phyloP scores from a whole-genome alignment of 2,329 filamentous ascomycete genomes.

The Sclerotinia nivalis region DNA sequence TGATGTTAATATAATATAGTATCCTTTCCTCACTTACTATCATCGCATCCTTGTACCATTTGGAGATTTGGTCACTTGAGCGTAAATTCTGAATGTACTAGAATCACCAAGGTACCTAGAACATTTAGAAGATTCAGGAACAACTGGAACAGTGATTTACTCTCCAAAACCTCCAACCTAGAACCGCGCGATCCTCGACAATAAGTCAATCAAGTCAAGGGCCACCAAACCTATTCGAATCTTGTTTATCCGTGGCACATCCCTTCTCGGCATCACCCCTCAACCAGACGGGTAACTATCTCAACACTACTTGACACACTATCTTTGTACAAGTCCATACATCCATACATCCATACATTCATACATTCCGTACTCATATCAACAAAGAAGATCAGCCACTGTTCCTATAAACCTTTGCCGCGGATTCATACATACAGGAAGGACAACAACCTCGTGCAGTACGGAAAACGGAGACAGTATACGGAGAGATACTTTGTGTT shows the following conservation, averaged over 20 bases:
- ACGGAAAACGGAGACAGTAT: neutral
- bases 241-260: neutral
- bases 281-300: neutral
- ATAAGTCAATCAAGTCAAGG: neutral
- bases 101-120: neutral
- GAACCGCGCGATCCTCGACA: neutral
- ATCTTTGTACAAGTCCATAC: neutral
- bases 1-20: neutral
- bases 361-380: neutral
- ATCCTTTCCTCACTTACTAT: neutral
- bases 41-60: no score
- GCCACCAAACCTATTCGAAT: neutral
- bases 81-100: neutral
- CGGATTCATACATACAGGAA: constrained; percentile 14
- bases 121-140: neutral
- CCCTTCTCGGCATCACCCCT: neutral
- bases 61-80: constrained; percentile 2
- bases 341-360: neutral
- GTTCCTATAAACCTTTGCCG: constrained; percentile 7
- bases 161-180: neutral
- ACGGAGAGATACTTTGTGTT: neutral
- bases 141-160: neutral
- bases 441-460: constrained; percentile 9
- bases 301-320: neutral
- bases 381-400: neutral